Conservation (phyloP, 306 rosid genomes). For the Begonia loranthoides region DNA sequence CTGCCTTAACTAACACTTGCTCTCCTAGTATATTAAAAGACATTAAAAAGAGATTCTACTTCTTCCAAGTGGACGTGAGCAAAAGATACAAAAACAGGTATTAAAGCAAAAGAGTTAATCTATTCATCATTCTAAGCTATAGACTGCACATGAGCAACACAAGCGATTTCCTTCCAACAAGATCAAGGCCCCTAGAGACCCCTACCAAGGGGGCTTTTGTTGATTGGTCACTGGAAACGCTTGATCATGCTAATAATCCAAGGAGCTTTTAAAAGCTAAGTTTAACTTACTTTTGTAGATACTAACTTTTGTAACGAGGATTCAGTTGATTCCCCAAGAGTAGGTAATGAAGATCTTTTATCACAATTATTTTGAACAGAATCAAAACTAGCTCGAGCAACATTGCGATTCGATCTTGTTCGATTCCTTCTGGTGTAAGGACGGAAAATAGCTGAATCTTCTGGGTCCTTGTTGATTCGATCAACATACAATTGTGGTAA, state of each 20-base stretch:
- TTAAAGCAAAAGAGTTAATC: no score
- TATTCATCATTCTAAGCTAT: no score
- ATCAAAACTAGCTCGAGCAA: slow-evolving; percentile 36
- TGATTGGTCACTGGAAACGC: slow-evolving; percentile 27
- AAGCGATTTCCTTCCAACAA: slow-evolving; percentile 6
- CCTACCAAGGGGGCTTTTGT: slow-evolving; percentile 21
- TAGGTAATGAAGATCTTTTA: slow-evolving; percentile 21
- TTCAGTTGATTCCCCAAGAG: slow-evolving; percentile 47
- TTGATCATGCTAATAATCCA: slow-evolving; percentile 24
- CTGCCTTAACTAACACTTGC: no score
- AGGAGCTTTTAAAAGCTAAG: slow-evolving; percentile 21
- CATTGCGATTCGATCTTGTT: slow-evolving; percentile 72
- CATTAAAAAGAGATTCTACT: no score
- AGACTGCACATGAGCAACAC: no score
- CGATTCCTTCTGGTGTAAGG: slow-evolving; percentile 94
- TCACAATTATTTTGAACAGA: no score
- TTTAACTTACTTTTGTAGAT: slow-evolving; percentile 39
- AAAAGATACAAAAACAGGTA: no score
- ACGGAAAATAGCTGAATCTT: slow-evolving; percentile 80
- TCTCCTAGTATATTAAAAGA: no score
- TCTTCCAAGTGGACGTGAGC: no score
- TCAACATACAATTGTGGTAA: slow-evolving; percentile 74
- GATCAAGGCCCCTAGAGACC: slow-evolving; percentile 33
- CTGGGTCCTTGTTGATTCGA: slow-evolving; percentile 76
- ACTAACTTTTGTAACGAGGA: slow-evolving; percentile 16